Evolutionary conservation across 805 yeast genomes (phyloP), one percentile per base, ranked within the genome.

Genomic region (Lipomyces orientalis): DNA sequence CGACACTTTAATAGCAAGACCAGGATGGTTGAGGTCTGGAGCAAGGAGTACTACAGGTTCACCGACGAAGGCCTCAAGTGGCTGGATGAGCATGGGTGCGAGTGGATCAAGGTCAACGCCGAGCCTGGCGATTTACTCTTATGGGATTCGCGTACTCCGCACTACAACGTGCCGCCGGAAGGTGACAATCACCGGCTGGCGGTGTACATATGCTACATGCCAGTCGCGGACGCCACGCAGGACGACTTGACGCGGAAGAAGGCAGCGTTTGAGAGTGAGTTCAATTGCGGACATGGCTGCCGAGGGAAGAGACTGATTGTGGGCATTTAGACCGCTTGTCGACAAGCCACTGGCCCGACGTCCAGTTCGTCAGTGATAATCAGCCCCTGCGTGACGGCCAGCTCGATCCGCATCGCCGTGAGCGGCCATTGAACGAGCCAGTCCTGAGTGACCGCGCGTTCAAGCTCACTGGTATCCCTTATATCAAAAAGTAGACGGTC

Each of bases 141-240:
- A 33, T 65, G 68, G 68, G 68, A 65, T 29, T 65, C 68, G 16
- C 55, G 68, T 12, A 49, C 65, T 5, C 65, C 65, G 25, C 68
- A 65, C 19, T 65, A 61, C 49, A 61, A 61, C 65, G 25, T 33
- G 39, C 25, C 56, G 16, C 64, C 68, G 14, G 25, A 51, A 33
- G 62, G 49, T 16, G 58, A 61, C 10, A 51, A 25, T 33, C 43
- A 56, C 22, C 16, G 68, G 9, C 8, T 65, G 54, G 65, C 56
- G 16, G 57, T 62, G 9, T 65, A 65, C 29, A 54, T 58, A 9
- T 65, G 66, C 57, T 54, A 39, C 37, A 39, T 56, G 54, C 68
- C 68, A 6, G 68, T 37, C 25, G 43, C 64, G 22, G 64, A 65
- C 9, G 61, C 59, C 34, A 61, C 68, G 10, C 68, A 61, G 65